Base-by-base conservation (phyloP, 257 asterid species). In the Nicotiana knightiana region DNA sequence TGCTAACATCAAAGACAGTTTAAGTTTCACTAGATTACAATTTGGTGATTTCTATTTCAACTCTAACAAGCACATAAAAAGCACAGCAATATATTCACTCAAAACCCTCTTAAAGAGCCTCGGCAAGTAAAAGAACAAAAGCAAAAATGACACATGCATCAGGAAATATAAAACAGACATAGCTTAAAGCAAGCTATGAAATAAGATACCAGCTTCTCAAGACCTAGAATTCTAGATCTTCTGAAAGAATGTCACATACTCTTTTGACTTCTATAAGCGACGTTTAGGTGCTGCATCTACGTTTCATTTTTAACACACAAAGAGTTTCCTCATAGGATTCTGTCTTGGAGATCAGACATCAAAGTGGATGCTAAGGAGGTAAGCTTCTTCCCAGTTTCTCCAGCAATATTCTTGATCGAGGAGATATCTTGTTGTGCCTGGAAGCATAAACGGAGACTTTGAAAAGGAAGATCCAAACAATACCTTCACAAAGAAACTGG, bases 391-490 rank as follows among this genome's bases (percentile, higher is more conserved):
- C 99, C 97, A 5, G 99, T 94, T 90, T 96, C 99, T 82, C 98
- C 98, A 7, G 99, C 99, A 21, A 96, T 96, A 81, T 89, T 91
- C 90, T 96, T 96, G 24, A 94, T 87, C 73, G 99, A 92, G 63
- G 97, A 91, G 80, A 96, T 89, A 85, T 96, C 99, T 84, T 96
- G 99, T 54, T 96, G 97, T 84, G 99, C 98, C 99, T 96, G 90
- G 82, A 48, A 80, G 65, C 24, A 15, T 12, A 66, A 11, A 83
- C 30, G 46, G 51, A 17, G 46, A 9, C 18, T 15, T 30, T 26
- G 8, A 37, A 26, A 48, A 48, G 13, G 62, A 48, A 71, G 4
- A 73, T 48, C 2, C 62, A 15, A 8, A 48, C 43, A 26, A 73
- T 21, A 26, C 26, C 21, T 48, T 48, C 79, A 48, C 28, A 4